These are phyloP conservation scores for Akanthomyces muscarius DNA, from an alignment of 2,329 filamentous ascomycete genomes.

Conservation along the genomic window DNA sequence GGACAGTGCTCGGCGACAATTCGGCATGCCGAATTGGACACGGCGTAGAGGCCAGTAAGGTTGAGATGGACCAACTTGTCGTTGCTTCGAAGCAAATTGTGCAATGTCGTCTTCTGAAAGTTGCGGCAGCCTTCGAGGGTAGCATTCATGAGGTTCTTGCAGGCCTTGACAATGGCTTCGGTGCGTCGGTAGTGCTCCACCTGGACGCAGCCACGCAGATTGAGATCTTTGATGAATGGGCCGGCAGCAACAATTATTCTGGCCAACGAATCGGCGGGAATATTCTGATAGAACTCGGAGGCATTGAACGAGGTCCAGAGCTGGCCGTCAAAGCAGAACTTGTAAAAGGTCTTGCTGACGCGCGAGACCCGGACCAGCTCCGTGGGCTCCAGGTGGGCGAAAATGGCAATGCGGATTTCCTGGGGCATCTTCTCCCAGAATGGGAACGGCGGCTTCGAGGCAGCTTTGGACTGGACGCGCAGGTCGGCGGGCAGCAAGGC, in stretches of 20 bases:
- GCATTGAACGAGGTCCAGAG: constrained; percentile 84
- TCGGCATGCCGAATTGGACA: constrained; percentile 80
- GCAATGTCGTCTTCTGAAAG: constrained; percentile 72
- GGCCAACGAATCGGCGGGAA: constrained; percentile 76
- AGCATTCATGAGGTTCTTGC: constrained; percentile 80
- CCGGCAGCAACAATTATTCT: constrained; percentile 82
- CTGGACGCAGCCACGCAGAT: constrained; percentile 87
- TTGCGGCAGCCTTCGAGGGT: constrained; percentile 88
- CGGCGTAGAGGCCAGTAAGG: constrained; percentile 72
- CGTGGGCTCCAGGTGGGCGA: constrained; percentile 71
- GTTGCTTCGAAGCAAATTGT: constrained; percentile 72
- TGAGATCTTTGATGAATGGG: constrained; percentile 85
- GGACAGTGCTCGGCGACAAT: constrained; percentile 79
- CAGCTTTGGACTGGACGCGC: constrained; percentile 22
- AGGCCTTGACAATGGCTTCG: constrained; percentile 75
- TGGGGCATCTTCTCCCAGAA: constrained; percentile 80
- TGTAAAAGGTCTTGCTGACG: constrained; percentile 74
- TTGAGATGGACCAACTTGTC: constrained; percentile 77
- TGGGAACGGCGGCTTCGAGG: constrained; percentile 44
- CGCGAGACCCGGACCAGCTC: constrained; percentile 75
- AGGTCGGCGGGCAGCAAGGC: constrained; percentile 62
- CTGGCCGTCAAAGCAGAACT: constrained; percentile 89
- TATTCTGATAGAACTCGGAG: constrained; percentile 81
- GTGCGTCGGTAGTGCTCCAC: constrained; percentile 75
- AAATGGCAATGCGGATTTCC: constrained; percentile 75